Conservation (phyloP, 441 rosid species). For the Euphorbia corollata region DNA sequence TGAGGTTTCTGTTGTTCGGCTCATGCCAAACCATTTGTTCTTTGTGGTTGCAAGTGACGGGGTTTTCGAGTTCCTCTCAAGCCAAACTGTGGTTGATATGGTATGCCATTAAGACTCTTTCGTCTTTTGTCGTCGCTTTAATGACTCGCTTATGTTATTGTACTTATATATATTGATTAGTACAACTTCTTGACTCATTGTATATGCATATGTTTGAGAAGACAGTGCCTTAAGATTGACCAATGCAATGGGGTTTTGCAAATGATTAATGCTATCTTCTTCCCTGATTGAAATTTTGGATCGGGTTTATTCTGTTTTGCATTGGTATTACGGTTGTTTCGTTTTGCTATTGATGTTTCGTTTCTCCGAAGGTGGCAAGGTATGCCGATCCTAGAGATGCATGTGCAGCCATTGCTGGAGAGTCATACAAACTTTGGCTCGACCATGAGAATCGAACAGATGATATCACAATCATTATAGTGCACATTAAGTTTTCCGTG, state of each 20-base stretch:
- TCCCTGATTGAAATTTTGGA: no score
- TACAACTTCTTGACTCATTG: no score
- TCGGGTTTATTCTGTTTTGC: no score
- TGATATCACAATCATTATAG: conserved; percentile 90
- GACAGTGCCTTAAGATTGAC: no score
- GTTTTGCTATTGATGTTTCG: conserved; percentile 12
- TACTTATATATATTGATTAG: no score
- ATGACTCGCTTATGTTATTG: no score
- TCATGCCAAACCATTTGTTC: conserved; percentile 62
- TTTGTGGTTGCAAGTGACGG: conserved; percentile 96
- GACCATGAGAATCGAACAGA: conserved; percentile 80
- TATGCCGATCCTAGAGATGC: conserved; percentile 78
- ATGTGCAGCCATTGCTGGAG: conserved; percentile 82
- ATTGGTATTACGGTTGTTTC: no score
- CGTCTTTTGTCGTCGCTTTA: background rate
- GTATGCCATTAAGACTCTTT: conserved; percentile 33
- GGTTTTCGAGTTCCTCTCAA: conserved; percentile 87
- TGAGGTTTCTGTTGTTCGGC: conserved; percentile 59
- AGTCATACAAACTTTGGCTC: conserved; percentile 92
- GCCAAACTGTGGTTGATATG: conserved; percentile 82
- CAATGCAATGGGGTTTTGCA: no score
- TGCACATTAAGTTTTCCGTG: conserved; percentile 47
- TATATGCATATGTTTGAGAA: no score
- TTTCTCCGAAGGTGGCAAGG: conserved; percentile 49
- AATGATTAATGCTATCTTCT: no score